phyloP scores from a whole-genome alignment of 371 early-diverging fungal species.

The Mucor indicus region DNA sequence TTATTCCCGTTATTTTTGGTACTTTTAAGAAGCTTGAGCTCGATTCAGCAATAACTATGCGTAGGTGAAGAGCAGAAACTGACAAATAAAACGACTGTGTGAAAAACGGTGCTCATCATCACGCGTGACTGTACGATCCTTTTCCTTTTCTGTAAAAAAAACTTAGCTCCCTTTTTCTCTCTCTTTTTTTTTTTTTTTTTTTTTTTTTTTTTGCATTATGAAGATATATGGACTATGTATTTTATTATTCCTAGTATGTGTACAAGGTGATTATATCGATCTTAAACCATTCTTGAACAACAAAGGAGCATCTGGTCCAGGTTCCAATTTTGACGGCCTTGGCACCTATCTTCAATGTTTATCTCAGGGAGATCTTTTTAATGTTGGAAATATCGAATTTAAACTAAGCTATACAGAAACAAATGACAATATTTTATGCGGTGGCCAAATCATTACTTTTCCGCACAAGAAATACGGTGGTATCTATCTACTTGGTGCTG shows the following conservation, averaged over 20 bases:
- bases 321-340: conserved; percentile 23
- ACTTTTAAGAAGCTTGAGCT: too few relatives aligned
- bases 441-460: conserved; percentile 22
- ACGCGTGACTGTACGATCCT: too few relatives aligned
- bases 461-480: conserved; percentile 9
- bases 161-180: background rate
- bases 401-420: background rate
- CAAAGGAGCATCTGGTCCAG: conserved; percentile 2
- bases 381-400: conserved; percentile 14
- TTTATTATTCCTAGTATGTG: too few relatives aligned
- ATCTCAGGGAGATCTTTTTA: background rate
- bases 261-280: background rate
- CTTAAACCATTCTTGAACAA: conserved; percentile 9
- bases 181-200: too few relatives aligned
- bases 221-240: too few relatives aligned
- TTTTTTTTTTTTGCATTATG: too few relatives aligned
- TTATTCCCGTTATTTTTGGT: too few relatives aligned
- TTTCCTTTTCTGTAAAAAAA: background rate
- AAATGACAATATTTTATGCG: conserved; percentile 24
- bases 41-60: too few relatives aligned
- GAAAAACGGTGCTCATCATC: too few relatives aligned
- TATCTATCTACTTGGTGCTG: conserved; percentile 21
- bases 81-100: too few relatives aligned
- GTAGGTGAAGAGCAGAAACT: too few relatives aligned
- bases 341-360: conserved; percentile 9